A percentile compares a stretch with the other conserved stretches of the same genome.
phyloP scores from a whole-genome alignment of 1,139 yeast genomes.

The Hemisphaericaspora xylofermentans region DNA sequence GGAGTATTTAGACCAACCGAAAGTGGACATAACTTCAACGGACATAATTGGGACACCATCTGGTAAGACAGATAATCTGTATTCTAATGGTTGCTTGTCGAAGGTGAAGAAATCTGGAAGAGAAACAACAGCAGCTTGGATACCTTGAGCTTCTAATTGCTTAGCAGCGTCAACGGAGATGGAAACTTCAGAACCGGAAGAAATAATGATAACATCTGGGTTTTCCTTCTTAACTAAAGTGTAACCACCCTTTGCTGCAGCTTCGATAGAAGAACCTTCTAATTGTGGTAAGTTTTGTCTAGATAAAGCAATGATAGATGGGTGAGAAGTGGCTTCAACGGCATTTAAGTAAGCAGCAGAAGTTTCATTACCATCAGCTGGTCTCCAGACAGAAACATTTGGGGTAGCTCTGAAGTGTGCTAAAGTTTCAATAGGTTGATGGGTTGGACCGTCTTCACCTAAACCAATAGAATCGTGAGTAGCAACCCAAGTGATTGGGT shows the following conservation, averaged over 20 bases:
- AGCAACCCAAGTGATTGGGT: slow-evolving; percentile 95
- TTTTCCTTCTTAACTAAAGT: slow-evolving; percentile 58
- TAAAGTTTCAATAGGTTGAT: slow-evolving; percentile 98
- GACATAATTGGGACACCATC: slow-evolving; percentile 93
- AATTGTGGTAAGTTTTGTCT: slow-evolving; percentile 98
- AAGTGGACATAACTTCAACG: slow-evolving; percentile 89
- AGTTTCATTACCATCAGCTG: slow-evolving; percentile 99
- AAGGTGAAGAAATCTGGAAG: slow-evolving; percentile 92
- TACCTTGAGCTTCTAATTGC: slow-evolving; percentile 60
- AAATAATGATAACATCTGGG: slow-evolving; percentile 78
- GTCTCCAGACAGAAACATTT: slow-evolving; percentile 97
- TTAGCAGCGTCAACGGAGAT: slow-evolving; percentile 81
- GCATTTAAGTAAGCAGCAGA: slow-evolving; percentile 94
- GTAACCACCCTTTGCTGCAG: slow-evolving; percentile 96
- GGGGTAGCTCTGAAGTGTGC: slow-evolving; percentile 98
- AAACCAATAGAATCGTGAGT: slow-evolving; percentile 99
- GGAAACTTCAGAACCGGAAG: slow-evolving; percentile 96
- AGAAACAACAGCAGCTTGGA: slow-evolving; percentile 82
- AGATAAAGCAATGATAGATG: slow-evolving; percentile 87
- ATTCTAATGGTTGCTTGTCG: slow-evolving; percentile 77
- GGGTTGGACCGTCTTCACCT: slow-evolving; percentile 99
- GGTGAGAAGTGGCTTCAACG: slow-evolving; percentile 68
- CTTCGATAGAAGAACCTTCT: slow-evolving; percentile 88
- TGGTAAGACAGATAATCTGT: slow-evolving; percentile 85
- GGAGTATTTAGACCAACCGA: slow-evolving; percentile 94